Percentiles rank a stretch among this genome's conserved stretches.
Evolutionary conservation across 1,139 yeast species (phyloP).

Genomic region (Komagataea norvegica): DNA sequence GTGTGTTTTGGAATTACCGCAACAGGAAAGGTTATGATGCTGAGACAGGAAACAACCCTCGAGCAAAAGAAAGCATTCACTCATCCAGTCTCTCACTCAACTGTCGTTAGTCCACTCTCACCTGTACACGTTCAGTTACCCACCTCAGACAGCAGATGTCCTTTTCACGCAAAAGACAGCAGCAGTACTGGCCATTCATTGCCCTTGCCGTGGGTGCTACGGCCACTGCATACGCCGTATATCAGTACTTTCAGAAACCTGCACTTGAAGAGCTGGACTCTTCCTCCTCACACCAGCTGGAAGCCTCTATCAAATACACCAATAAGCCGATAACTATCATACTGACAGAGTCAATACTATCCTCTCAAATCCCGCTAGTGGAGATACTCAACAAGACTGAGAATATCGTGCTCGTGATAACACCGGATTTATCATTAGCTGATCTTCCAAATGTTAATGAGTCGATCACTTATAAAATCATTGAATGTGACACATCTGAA

Average conservation of each 20-base stretch:
- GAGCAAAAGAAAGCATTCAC: too few species aligned
- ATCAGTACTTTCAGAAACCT: conserved; percentile 2
- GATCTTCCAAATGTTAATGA: conserved; percentile 27
- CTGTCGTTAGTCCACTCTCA: too few species aligned
- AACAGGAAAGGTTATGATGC: conserved; percentile 5
- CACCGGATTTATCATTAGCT: conserved; percentile 27
- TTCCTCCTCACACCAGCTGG: conserved; percentile 3
- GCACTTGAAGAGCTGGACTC: conserved; percentile 1
- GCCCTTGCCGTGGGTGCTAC: conserved; percentile 3
- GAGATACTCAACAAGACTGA: conserved; percentile 23
- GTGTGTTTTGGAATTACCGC: not conserved
- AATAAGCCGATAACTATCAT: conserved; percentile 22
- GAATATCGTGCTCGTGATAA: conserved; percentile 28
- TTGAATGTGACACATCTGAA: conserved; percentile 33
- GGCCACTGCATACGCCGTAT: conserved; percentile 1
- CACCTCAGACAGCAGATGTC: not conserved
- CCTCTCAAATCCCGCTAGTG: conserved; percentile 24
- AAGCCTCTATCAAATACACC: conserved; percentile 15
- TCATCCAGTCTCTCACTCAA: too few species aligned
- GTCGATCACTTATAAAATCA: conserved; percentile 29
- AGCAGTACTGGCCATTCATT: not conserved
- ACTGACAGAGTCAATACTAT: conserved; percentile 24
- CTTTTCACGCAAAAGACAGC: not conserved
- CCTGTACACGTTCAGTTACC: too few species aligned
- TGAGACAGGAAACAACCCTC: too few species aligned